A percentile compares a stretch with the other conserved stretches of the same genome.
These are phyloP conservation scores for Diplodia corticola DNA, from an alignment of 2,329 filamentous ascomycete species.

Conservation along the genomic window DNA sequence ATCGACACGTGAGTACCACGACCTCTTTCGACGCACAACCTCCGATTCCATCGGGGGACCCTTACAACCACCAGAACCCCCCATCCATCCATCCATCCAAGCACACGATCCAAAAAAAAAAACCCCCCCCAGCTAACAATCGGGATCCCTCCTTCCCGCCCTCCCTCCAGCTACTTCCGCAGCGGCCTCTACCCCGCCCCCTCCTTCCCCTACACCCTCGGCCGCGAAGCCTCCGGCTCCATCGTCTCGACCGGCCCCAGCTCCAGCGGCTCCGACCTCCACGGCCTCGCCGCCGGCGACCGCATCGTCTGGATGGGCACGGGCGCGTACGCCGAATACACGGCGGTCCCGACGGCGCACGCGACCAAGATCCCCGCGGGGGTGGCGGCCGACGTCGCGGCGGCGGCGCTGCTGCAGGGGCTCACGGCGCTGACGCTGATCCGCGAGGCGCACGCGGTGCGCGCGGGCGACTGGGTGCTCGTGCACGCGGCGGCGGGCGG, in stretches of 20 bases:
- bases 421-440: constrained; percentile 80
- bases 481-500: constrained; percentile 86
- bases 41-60: not conserved
- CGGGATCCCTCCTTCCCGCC: not conserved
- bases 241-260: constrained; percentile 61
- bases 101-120: not conserved
- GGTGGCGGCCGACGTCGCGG: constrained; percentile 62
- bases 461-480: constrained; percentile 77
- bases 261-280: constrained; percentile 70
- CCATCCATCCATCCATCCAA: not conserved
- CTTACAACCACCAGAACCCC: too few species aligned
- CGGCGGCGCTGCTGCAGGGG: constrained; percentile 74
- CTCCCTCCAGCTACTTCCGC: constrained; percentile 69
- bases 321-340: constrained; percentile 59
- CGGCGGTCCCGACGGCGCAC: constrained; percentile 53
- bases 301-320: constrained; percentile 68
- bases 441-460: constrained; percentile 69
- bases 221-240: constrained; percentile 75
- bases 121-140: not conserved
- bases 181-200: constrained; percentile 74
- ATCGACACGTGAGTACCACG: constrained; percentile 69
- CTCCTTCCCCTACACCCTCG: constrained; percentile 70
- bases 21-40: not conserved
- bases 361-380: constrained; percentile 64
- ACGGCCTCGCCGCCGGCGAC: constrained; percentile 66